A percentile compares a stretch with the other conserved stretches of the same genome.
Conservation (phyloP, 805 yeast genomes). For the Candida orba region DNA sequence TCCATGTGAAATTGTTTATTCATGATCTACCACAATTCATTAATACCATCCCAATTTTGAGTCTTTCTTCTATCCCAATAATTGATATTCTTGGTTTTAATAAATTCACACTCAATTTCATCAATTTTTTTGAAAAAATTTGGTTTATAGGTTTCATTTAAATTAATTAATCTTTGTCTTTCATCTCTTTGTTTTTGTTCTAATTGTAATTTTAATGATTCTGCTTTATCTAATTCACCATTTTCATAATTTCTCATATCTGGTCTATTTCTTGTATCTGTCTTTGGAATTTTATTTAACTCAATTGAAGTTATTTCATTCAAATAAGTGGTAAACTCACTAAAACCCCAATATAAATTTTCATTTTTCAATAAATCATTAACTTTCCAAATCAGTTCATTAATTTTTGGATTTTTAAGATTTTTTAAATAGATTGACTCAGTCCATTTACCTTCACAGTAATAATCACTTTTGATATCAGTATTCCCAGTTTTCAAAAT, state of each 20-base stretch:
- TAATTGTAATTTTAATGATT: conserved; percentile 52
- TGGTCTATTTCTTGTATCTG: conserved; percentile 87
- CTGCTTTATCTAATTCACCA: conserved; percentile 68
- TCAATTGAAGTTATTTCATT: conserved; percentile 77
- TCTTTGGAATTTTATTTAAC: conserved; percentile 57
- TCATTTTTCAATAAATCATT: conserved; percentile 55
- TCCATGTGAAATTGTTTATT: no score
- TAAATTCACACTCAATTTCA: conserved; percentile 45
- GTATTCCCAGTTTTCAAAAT: conserved; percentile 16
- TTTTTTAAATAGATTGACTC: conserved; percentile 41
- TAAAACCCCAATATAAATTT: conserved; percentile 73
- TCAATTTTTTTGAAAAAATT: conserved; percentile 44
- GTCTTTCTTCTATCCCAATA: conserved; percentile 77
- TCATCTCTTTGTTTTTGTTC: conserved; percentile 80
- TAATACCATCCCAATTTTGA: conserved; percentile 52
- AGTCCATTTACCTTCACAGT: conserved; percentile 76
- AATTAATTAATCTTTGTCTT: conserved; percentile 49
- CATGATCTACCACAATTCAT: conserved; percentile 44
- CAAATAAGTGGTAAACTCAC: conserved; percentile 72
- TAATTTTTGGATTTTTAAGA: conserved; percentile 17
- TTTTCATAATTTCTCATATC: conserved; percentile 69
- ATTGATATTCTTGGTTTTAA: conserved; percentile 39
- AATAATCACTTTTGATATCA: conserved; percentile 11
- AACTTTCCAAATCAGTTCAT: conserved; percentile 58
- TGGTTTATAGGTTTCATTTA: conserved; percentile 44